A percentile compares a stretch with the other conserved stretches of the same genome.
Evolutionary conservation across 805 yeast species (phyloP).

Genomic region (Yarrowia osloensis): DNA sequence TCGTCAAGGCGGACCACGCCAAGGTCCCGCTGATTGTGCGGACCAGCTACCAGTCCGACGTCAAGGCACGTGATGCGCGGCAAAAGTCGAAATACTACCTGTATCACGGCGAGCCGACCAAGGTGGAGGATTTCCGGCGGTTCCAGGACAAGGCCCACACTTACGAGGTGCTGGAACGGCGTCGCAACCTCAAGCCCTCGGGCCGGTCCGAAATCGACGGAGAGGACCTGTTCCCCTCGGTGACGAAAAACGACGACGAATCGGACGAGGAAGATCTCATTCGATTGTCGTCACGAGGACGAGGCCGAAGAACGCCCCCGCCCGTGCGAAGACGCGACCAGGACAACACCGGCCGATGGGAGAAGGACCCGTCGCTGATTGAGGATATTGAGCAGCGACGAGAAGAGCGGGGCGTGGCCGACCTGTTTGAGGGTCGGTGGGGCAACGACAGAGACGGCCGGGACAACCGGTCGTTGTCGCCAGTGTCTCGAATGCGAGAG

Average conservation of each 20-base stretch:
- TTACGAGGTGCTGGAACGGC: constrained; percentile 29
- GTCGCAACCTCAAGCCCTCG: constrained; percentile 21
- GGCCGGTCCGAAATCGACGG: constrained; percentile 34
- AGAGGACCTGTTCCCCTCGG: constrained; percentile 47
- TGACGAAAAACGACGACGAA: constrained; percentile 29
- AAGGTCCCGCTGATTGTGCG: constrained; percentile 47
- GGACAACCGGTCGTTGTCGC: neutral
- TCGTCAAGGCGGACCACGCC: constrained; percentile 43
- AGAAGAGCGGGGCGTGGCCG: neutral
- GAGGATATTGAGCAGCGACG: constrained; percentile 2
- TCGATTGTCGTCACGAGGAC: neutral
- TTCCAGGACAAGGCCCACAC: constrained; percentile 19
- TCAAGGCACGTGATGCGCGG: constrained; percentile 58
- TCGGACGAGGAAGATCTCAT: constrained; percentile 12
- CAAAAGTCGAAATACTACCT: constrained; percentile 64
- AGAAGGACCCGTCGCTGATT: constrained; percentile 17
- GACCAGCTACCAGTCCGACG: constrained; percentile 56
- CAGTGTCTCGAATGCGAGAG: constrained; percentile 24
- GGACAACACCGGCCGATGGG: constrained; percentile 1
- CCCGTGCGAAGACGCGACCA: neutral
- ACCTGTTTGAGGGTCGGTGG: constrained; percentile 3
- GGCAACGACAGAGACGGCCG: neutral
- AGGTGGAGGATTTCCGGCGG: constrained; percentile 36
- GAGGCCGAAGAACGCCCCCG: neutral
- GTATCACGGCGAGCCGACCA: constrained; percentile 69